These are phyloP conservation scores for Didymosphaeria variabile DNA, from an alignment of 2,329 filamentous ascomycete species.

Conservation along the genomic window DNA sequence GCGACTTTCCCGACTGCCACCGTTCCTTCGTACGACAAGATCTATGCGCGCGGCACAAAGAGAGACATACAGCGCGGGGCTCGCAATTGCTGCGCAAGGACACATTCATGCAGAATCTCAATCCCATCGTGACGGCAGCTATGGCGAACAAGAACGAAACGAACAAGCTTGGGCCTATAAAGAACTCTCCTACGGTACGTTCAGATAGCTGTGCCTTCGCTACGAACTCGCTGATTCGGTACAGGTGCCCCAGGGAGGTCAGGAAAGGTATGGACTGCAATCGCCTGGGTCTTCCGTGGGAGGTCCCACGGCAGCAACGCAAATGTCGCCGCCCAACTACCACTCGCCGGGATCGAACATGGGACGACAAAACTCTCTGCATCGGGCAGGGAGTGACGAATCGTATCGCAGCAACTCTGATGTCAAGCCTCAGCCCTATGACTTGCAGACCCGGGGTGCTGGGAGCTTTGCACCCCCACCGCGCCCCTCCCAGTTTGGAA, in stretches of 20 bases:
- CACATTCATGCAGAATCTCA: constrained; percentile 65
- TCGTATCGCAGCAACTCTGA: constrained; percentile 40
- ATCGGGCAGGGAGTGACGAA: constrained; percentile 48
- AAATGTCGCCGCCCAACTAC: constrained; percentile 47
- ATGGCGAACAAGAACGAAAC: constrained; percentile 43
- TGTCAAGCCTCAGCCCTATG: constrained; percentile 46
- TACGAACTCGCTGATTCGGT: constrained; percentile 19
- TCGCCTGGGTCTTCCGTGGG: constrained; percentile 41
- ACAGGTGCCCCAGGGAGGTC: constrained; percentile 24
- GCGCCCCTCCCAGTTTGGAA: constrained; percentile 44
- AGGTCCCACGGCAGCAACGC: constrained; percentile 31
- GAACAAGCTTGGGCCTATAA: constrained; percentile 32
- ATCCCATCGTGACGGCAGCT: constrained; percentile 53
- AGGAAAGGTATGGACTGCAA: constrained; percentile 38
- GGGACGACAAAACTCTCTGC: constrained; percentile 42
- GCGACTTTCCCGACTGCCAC: constrained; percentile 89
- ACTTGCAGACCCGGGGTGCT: constrained; percentile 43
- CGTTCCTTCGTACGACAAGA: constrained; percentile 94
- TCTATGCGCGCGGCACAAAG: constrained; percentile 75
- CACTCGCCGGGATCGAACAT: constrained; percentile 45
- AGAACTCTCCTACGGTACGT: constrained; percentile 36
- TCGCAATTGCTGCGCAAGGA: constrained; percentile 80
- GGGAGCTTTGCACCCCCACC: constrained; percentile 49
- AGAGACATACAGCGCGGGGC: constrained; percentile 67
- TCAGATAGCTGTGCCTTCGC: constrained; percentile 7